Conservation (phyloP, 2,329 filamentous ascomycete species). For the Sporothrix curviconia region DNA sequence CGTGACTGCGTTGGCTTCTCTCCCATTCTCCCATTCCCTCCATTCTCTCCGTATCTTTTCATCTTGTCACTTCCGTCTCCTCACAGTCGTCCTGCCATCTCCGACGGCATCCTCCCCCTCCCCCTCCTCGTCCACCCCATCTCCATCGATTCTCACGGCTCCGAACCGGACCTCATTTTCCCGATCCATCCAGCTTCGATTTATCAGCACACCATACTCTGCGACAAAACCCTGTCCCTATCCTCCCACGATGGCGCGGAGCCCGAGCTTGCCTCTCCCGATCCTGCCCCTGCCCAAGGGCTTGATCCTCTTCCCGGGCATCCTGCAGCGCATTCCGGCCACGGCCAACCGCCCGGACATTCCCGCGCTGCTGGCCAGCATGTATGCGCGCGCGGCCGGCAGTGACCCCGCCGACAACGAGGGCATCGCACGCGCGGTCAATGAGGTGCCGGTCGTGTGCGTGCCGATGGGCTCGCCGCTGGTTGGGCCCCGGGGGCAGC, state of each 20-base stretch:
- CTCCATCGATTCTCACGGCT: not conserved
- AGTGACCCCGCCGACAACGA: slow-evolving; percentile 37
- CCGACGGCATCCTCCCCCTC: not conserved
- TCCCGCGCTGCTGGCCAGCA: slow-evolving; percentile 74
- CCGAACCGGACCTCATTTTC: not conserved
- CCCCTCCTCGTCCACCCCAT: not conserved
- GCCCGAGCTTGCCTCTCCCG: slow-evolving; percentile 51
- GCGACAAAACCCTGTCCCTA: no score
- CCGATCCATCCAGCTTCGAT: not conserved
- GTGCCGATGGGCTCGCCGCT: slow-evolving; percentile 75
- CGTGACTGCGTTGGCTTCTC: not conserved
- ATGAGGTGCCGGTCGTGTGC: slow-evolving; percentile 73
- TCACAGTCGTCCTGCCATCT: no score
- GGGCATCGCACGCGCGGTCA: slow-evolving; percentile 56
- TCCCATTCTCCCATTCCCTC: not conserved
- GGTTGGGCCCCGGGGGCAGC: slow-evolving; percentile 67
- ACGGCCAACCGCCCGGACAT: slow-evolving; percentile 76
- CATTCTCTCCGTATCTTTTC: not conserved
- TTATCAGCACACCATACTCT: not conserved
- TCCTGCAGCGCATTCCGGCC: slow-evolving; percentile 77
- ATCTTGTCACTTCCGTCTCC: not conserved
- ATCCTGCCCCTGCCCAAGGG: slow-evolving; percentile 77
- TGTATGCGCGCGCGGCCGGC: slow-evolving; percentile 66
- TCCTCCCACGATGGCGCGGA: slow-evolving; percentile 25
- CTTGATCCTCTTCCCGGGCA: slow-evolving; percentile 76